Evolutionary conservation across 139 green algal genomes (phyloP).

Genomic region (Tetradesmus lagerheimii): DNA sequence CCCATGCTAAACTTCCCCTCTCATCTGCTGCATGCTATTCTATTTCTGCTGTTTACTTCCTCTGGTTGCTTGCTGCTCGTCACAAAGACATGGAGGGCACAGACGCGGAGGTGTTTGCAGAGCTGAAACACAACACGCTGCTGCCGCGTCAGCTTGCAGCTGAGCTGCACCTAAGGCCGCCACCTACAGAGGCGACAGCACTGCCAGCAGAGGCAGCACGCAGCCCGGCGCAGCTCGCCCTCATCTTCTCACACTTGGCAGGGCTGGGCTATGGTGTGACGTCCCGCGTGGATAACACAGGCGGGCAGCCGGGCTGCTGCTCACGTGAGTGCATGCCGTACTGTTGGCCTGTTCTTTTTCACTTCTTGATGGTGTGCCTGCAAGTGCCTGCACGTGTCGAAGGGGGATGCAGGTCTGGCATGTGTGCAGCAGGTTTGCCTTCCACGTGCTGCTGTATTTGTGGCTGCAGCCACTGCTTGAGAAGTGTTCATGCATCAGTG

Average conservation of each 20-base stretch:
- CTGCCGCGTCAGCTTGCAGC: background rate
- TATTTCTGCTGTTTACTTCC: background rate
- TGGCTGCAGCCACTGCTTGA: no score
- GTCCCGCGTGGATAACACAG: background rate
- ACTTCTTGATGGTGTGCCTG: no score
- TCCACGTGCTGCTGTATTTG: no score
- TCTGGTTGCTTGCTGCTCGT: background rate
- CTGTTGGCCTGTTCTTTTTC: no score
- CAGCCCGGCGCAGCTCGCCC: background rate
- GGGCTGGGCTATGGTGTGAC: background rate
- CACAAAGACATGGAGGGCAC: background rate
- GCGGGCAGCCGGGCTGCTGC: background rate
- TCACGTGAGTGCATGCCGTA: background rate
- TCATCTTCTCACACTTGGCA: background rate
- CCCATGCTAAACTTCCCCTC: no score
- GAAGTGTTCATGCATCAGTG: no score
- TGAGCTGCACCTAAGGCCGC: background rate
- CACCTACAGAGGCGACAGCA: background rate
- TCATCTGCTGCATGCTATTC: background rate
- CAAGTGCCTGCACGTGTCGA: no score
- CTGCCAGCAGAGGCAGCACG: background rate
- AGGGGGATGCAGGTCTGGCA: no score
- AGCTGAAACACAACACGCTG: conserved; percentile 1
- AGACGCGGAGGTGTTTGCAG: background rate
- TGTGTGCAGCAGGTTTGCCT: no score